These are phyloP conservation scores for Poronia punctata DNA, from an alignment of 495 filamentous ascomycete species.

Conservation along the genomic window DNA sequence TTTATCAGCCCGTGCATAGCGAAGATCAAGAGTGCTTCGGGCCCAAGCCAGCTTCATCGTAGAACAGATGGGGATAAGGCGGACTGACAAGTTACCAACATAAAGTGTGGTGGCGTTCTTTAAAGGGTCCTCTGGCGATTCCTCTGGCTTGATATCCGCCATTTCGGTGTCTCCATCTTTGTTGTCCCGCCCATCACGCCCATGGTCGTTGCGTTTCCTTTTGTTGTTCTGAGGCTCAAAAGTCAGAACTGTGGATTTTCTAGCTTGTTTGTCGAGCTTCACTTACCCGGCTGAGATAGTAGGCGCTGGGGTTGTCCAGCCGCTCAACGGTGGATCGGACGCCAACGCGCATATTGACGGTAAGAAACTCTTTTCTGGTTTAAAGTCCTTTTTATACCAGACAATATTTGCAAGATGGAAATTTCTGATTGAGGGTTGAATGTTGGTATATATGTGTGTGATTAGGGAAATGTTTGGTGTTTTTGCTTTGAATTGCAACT, in stretches of 20 bases:
- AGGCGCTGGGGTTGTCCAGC: conserved; percentile 83
- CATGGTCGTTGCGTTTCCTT: conserved; percentile 53
- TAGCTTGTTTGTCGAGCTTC: background rate
- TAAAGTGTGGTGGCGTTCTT: conserved; percentile 90
- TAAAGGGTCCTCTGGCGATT: conserved; percentile 62
- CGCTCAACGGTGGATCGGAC: conserved; percentile 67
- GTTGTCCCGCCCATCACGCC: conserved; percentile 41
- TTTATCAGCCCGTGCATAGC: too few relatives aligned
- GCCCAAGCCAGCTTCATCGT: background rate
- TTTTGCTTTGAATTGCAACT: too few relatives aligned
- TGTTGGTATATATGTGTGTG: too few relatives aligned
- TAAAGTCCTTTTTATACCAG: too few relatives aligned
- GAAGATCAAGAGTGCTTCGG: background rate
- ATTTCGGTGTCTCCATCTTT: conserved; percentile 45
- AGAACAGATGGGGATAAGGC: conserved; percentile 1
- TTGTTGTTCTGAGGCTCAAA: conserved; percentile 54
- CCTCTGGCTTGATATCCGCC: conserved; percentile 41
- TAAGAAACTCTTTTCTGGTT: background rate
- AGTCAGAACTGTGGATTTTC: background rate
- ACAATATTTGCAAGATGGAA: background rate
- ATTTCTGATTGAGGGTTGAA: background rate
- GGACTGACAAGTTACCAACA: conserved; percentile 85
- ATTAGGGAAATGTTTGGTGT: too few relatives aligned
- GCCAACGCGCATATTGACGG: conserved; percentile 10
- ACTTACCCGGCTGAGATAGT: conserved; percentile 70